Conservation (phyloP, 2,329 filamentous ascomycete species). For the Zymoseptoria ardabiliae region DNA sequence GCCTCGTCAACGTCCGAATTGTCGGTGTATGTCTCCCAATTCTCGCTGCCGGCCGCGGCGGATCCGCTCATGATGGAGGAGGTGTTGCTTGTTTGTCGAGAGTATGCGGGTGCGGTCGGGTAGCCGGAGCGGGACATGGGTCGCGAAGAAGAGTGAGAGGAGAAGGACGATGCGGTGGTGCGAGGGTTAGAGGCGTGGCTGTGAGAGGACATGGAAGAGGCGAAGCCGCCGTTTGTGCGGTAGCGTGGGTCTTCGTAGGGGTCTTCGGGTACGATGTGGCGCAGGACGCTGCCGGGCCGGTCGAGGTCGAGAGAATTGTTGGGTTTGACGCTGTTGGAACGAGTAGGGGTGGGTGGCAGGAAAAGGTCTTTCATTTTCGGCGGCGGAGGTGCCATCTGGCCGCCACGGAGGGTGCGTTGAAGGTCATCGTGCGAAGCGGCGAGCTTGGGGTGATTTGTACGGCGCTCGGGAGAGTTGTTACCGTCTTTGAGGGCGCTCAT, state of each 20-base stretch:
- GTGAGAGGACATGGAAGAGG: constrained; percentile 8
- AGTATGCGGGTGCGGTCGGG: constrained; percentile 27
- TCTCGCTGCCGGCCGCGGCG: constrained; percentile 61
- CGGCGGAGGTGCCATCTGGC: constrained; percentile 63
- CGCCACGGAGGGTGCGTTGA: constrained; percentile 30
- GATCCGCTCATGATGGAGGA: constrained; percentile 29
- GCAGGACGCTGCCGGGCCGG: constrained; percentile 52
- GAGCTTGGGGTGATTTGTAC: constrained; percentile 29
- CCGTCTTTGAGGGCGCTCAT: constrained; percentile 62
- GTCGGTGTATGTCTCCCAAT: constrained; percentile 96
- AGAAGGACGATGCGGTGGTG: constrained; percentile 16
- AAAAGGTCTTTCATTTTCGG: constrained; percentile 88
- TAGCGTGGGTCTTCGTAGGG: constrained; percentile 62
- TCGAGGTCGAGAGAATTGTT: constrained; percentile 35
- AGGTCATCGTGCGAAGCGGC: constrained; percentile 31
- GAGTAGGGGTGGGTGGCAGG: constrained; percentile 47
- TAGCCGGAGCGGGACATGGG: constrained; percentile 22
- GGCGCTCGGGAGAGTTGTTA: constrained; percentile 74
- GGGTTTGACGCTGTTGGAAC: constrained; percentile 21
- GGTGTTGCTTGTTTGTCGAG: constrained; percentile 27
- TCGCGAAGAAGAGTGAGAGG: constrained; percentile 18
- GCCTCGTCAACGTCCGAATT: constrained; percentile 35
- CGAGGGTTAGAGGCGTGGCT: neutral
- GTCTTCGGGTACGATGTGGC: constrained; percentile 65
- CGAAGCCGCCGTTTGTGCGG: constrained; percentile 12